Evolutionary conservation across 495 filamentous ascomycete species (phyloP), one percentile per base, ranked within the genome.

Genomic region (Articulospora tetracladia): DNA sequence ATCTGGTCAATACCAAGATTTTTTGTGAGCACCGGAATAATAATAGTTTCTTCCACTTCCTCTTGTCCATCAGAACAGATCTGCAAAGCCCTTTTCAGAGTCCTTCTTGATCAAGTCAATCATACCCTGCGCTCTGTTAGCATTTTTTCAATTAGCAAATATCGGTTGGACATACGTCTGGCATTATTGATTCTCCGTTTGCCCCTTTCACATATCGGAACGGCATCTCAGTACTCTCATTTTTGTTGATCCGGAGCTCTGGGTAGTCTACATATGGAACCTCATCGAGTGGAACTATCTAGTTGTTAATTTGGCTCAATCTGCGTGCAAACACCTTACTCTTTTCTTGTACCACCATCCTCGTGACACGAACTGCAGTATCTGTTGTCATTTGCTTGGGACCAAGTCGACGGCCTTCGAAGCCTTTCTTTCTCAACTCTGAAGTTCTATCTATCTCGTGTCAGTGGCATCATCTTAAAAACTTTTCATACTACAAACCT

Each of bases 301-400:
- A 34, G 28, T 17, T 19, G 13, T 56, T n/a, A 23, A 28, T 41
- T 46, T 28, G 24, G 34, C 22, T n/a, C 39, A 15, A 53, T 7
- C 53, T 30, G 24, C 0, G 17, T 24, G 44, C 23, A 47, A 41
- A 58, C 32, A 28, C 7, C 77, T 65, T 67, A 96, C 93, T 79
- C 76, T 89, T 87, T 49, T 90, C 84, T 62, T 96, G 87, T 11
- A 93, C 82, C 17, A 98, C 88, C 69, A 95, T 83, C 58, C 95
- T 84, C 36, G 94, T 97, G 11, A 97, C 94, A 59, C 94, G 80
- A 32, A 96, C 94, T 0, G 94, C 94, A 19, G 94, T 98, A 73
- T 98, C 94, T 0, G 94, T 98, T 10, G 94, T 98, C 94, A 98
- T 98, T 73, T 98, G 94, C 65, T 92, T 84, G 17, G 93, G 91